These are phyloP conservation scores for Coniferiporia weirii DNA, from an alignment of 1,284 basidiomycete species.

Conservation along the genomic window DNA sequence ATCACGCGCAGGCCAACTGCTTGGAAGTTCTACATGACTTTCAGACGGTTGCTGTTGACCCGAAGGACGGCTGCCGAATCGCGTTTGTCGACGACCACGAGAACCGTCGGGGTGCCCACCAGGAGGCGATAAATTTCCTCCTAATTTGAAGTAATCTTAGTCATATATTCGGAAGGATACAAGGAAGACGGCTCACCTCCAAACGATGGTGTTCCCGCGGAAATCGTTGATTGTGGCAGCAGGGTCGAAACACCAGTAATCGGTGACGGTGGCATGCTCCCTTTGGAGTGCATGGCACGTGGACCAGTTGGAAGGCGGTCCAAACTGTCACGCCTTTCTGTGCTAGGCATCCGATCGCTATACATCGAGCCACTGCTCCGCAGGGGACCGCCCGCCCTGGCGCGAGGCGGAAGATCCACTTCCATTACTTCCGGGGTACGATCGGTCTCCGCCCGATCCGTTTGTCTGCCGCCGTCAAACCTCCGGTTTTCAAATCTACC, in stretches of 20 bases:
- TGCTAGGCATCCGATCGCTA: not conserved
- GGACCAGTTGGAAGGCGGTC: slow-evolving; percentile 4
- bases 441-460: not conserved
- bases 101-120: not conserved
- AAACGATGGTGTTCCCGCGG: not conserved
- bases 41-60: not conserved
- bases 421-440: slow-evolving; percentile 2
- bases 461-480: not conserved
- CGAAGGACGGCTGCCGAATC: not conserved
- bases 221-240: not conserved
- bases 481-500: not conserved
- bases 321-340: not conserved
- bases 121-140: not conserved
- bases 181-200: not conserved
- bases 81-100: not conserved
- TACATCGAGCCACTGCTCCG: slow-evolving; percentile 1
- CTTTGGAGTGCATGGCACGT: not conserved
- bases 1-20: not conserved
- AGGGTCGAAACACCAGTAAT: not conserved
- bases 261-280: not conserved
- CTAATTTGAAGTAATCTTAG: not conserved
- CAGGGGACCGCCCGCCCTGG: not conserved
- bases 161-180: not conserved
- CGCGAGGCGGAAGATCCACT: not conserved
- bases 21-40: not conserved